Conservation (phyloP, 2,329 filamentous ascomycete genomes). For the Penicillium sclerotigenum region DNA sequence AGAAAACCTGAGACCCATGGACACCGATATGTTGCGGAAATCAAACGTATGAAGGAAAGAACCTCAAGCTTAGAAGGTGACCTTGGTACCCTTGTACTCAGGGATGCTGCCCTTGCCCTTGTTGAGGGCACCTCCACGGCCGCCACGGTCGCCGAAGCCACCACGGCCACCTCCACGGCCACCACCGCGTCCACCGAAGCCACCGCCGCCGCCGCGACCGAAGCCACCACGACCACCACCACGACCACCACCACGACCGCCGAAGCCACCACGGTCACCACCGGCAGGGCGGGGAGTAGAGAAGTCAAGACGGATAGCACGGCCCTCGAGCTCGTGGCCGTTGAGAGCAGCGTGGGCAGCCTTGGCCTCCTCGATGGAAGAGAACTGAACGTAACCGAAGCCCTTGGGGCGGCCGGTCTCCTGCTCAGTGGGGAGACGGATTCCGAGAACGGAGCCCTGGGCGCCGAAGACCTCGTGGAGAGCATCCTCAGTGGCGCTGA, state of each 20-base stretch:
- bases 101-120: slow-evolving; percentile 56
- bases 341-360: slow-evolving; percentile 67
- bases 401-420: slow-evolving; percentile 84
- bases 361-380: slow-evolving; percentile 77
- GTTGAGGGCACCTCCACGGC: slow-evolving; percentile 47
- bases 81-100: slow-evolving; percentile 76
- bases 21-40: slow-evolving; percentile 19
- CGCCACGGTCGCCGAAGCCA: slow-evolving; percentile 48
- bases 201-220: slow-evolving; percentile 45
- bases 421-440: slow-evolving; percentile 84
- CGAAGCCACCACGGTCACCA: slow-evolving; percentile 45
- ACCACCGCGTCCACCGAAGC: slow-evolving; percentile 41
- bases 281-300: slow-evolving; percentile 64
- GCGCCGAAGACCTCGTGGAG: slow-evolving; percentile 72
- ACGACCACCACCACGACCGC: slow-evolving; percentile 53
- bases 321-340: slow-evolving; percentile 68
- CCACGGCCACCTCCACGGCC: slow-evolving; percentile 47
- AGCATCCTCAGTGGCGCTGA: slow-evolving; percentile 73
- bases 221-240: slow-evolving; percentile 51
- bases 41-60: slow-evolving; percentile 14
- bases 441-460: slow-evolving; percentile 67
- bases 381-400: slow-evolving; percentile 86
- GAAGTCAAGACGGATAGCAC: slow-evolving; percentile 79
- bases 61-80: slow-evolving; percentile 56
- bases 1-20: slow-evolving; percentile 19